Evolutionary conservation across 2,329 filamentous ascomycete genomes (phyloP).

Genomic region (Ustilaginoidea virens): DNA sequence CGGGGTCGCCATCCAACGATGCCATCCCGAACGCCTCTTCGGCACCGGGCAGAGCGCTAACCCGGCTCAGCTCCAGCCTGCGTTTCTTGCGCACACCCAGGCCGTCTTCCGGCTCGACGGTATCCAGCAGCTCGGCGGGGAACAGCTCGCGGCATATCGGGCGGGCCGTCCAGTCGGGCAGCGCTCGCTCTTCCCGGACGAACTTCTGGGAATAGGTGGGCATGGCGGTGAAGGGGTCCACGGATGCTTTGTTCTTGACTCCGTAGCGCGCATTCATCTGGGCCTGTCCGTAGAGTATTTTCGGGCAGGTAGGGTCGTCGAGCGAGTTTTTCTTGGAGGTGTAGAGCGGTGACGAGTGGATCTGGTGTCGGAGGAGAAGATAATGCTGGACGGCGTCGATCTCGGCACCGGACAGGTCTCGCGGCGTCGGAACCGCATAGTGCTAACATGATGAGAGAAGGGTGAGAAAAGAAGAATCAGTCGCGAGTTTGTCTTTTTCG

Average conservation of each 20-base stretch:
- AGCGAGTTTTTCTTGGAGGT: slow-evolving; percentile 33
- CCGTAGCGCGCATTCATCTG: slow-evolving; percentile 42
- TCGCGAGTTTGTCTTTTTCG: neutral
- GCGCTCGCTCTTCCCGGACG: slow-evolving; percentile 30
- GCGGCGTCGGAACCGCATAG: slow-evolving; percentile 32
- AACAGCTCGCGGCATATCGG: slow-evolving; percentile 38
- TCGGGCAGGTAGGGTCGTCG: slow-evolving; percentile 23
- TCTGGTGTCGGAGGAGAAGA: slow-evolving; percentile 39
- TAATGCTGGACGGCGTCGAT: slow-evolving; percentile 32
- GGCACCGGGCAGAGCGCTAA: slow-evolving; percentile 32
- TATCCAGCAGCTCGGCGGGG: slow-evolving; percentile 38
- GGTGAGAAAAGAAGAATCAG: neutral
- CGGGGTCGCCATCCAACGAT: slow-evolving; percentile 11
- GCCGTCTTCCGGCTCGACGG: slow-evolving; percentile 29
- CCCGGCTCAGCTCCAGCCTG: slow-evolving; percentile 28
- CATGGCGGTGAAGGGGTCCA: slow-evolving; percentile 42
- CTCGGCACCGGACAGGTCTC: slow-evolving; percentile 28
- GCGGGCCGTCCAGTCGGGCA: slow-evolving; percentile 36
- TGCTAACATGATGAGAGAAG: slow-evolving; percentile 22
- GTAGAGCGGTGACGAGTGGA: slow-evolving; percentile 39
- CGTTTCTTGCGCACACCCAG: slow-evolving; percentile 26
- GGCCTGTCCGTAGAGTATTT: slow-evolving; percentile 37
- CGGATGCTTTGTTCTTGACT: slow-evolving; percentile 36
- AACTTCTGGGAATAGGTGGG: slow-evolving; percentile 44
- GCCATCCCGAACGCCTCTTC: slow-evolving; percentile 33